Base-by-base conservation (phyloP, 148 eudicot species). In the Amaranthus cruentus region DNA sequence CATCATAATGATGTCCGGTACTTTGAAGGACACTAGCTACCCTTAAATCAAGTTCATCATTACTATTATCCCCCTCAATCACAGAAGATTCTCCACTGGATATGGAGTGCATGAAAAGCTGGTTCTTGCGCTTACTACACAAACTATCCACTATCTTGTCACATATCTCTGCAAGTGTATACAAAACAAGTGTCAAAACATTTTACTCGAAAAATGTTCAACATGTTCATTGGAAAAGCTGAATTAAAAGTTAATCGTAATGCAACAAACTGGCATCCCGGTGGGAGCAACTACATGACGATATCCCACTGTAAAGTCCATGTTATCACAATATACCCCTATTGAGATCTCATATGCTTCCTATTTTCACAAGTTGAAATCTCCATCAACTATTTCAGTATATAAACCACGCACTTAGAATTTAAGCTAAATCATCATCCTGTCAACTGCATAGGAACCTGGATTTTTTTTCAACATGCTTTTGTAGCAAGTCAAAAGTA, bases 1-100 rank as follows among this genome's bases (percentile, higher is more conserved):
- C 97, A 66, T 91, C 98, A 78, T 95, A 87, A 75, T 77, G 78
- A 76, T 95, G 98, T 7, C 98, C 98, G n/a, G 98, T 95, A 79
- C 98, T 95, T 82, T 88, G 91, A 65, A 95, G 82, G 68, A 95
- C 97, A 85, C 93, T 91, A 62, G 98, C 96, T 70, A 91, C 79
- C 85, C 98, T 89, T 70, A 90, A 77, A 85, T 95, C 97, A 75
- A 95, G 82, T 73, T 91, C 97, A 80, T 95, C 96, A 77, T 70
- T 85, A 12, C 86, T 72, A 47, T 82, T 82, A 69, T 87, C 90
- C 76, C 84, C 80, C 75, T 90, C 97, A 58, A 86, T 57, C 42
- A 83, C 69, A 58, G 98, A 87, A 14, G 89, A 67, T 55, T 91
- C 98, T 51, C 86, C 92, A 49, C 78, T 79, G 70, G 96, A 85